phyloP scores from a whole-genome alignment of 352 stramenopile genomes.

The Pythium pyrilobum region DNA sequence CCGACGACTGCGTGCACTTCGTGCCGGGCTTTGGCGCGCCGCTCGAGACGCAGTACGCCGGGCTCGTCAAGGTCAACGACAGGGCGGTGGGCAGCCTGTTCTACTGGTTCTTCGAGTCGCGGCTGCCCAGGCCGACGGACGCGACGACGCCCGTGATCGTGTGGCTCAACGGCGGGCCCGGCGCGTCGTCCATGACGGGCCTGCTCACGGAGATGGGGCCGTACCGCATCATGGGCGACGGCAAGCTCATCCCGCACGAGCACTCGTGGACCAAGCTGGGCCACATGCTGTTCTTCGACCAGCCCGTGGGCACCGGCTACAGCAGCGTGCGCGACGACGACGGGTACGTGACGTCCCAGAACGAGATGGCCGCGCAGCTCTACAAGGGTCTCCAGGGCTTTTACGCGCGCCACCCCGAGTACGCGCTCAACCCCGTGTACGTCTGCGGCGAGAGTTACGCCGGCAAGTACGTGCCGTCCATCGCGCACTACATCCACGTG shows the following conservation, averaged over 20 bases:
- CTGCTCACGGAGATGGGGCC: constrained; percentile 75
- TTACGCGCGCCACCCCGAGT: constrained; percentile 82
- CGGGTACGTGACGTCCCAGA: constrained; percentile 65
- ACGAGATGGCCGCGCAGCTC: constrained; percentile 81
- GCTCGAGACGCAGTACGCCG: constrained; percentile 73
- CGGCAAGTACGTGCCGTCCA: constrained; percentile 95
- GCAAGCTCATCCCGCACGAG: constrained; percentile 60
- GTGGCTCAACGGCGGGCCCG: constrained; percentile 79
- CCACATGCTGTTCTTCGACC: constrained; percentile 85
- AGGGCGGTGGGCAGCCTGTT: constrained; percentile 58
- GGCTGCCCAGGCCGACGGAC: constrained; percentile 15
- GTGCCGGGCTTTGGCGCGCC: constrained; percentile 63
- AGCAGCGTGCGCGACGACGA: constrained; percentile 62
- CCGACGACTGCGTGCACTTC: constrained; percentile 46
- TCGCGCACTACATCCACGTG: constrained; percentile 92
- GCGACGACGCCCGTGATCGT: constrained; percentile 58
- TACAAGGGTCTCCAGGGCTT: constrained; percentile 92
- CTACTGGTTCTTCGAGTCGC: constrained; percentile 85
- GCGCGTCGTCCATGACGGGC: constrained; percentile 74
- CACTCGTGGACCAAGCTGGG: constrained; percentile 71
- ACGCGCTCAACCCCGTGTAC: constrained; percentile 53
- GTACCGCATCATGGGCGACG: constrained; percentile 61
- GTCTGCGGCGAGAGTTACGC: constrained; percentile 93
- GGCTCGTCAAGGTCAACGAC: constrained; percentile 57
- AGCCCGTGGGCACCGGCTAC: constrained; percentile 78